These are phyloP conservation scores for Wickerhamiella australiensis DNA, from an alignment of 805 yeast genomes.

Conservation along the genomic window DNA sequence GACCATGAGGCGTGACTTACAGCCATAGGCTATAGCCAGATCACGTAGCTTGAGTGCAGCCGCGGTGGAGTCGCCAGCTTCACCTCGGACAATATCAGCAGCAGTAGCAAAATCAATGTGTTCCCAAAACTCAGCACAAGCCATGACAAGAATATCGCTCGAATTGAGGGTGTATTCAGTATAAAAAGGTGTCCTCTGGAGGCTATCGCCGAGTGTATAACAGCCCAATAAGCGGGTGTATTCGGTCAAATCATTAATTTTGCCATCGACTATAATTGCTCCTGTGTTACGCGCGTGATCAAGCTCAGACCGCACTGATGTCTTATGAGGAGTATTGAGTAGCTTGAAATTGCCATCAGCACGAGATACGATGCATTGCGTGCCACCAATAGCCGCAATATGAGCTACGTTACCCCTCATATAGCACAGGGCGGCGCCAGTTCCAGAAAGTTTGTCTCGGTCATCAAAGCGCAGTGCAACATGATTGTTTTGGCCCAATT, in stretches of 20 bases:
- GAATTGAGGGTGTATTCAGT: conserved; percentile 46
- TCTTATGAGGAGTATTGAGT: conserved; percentile 73
- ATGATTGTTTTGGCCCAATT: neutral
- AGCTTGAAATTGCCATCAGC: conserved; percentile 69
- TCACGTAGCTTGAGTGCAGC: conserved; percentile 93
- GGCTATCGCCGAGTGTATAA: conserved; percentile 71
- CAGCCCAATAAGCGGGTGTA: conserved; percentile 91
- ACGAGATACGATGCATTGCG: conserved; percentile 65
- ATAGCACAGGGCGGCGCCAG: conserved; percentile 72
- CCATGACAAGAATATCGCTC: conserved; percentile 76
- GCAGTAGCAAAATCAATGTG: conserved; percentile 70
- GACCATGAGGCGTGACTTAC: conserved; percentile 64
- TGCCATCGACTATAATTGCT: conserved; percentile 79
- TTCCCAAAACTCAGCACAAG: conserved; percentile 78
- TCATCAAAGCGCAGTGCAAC: conserved; percentile 26
- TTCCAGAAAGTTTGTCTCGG: conserved; percentile 67
- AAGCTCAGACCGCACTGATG: conserved; percentile 53
- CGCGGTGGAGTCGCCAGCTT: conserved; percentile 61
- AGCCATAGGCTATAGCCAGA: conserved; percentile 87
- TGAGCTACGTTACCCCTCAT: conserved; percentile 57
- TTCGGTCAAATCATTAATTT: conserved; percentile 67
- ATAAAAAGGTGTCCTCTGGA: conserved; percentile 78
- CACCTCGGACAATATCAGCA: conserved; percentile 78
- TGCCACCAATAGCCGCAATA: conserved; percentile 85
- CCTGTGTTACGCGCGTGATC: conserved; percentile 79